Evolutionary conservation across 164 flowering plant species (phyloP).

Genomic region (Chimonanthus praecox): DNA sequence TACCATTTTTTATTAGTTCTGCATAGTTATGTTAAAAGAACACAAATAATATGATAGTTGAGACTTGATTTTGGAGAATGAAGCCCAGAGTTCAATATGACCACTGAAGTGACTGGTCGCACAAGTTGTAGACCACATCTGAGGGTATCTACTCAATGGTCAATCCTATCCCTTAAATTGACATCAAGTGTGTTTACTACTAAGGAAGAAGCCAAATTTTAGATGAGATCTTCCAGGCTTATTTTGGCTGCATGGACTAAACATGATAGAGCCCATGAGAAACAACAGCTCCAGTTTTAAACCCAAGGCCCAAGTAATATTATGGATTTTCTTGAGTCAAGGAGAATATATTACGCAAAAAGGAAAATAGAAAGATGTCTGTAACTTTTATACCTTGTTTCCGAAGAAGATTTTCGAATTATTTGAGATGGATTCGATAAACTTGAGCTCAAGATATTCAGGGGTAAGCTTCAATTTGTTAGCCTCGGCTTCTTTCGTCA

Average conservation of each 20-base stretch:
- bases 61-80: too few relatives aligned
- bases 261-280: neutral
- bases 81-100: neutral
- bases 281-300: neutral
- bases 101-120: neutral
- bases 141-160: neutral
- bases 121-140: neutral
- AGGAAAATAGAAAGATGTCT: neutral
- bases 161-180: neutral
- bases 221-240: neutral
- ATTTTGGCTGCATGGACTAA: neutral
- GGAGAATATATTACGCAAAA: neutral
- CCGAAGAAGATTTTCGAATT: conserved; percentile 92
- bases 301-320: neutral
- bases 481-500: conserved; percentile 81
- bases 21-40: neutral
- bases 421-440: conserved; percentile 78
- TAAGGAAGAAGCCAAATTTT: neutral
- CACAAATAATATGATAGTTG: neutral
- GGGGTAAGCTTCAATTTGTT: conserved; percentile 89
- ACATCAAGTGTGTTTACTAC: neutral
- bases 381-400: conserved; percentile 48
- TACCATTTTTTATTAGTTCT: neutral
- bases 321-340: neutral
- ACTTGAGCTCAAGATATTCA: conserved; percentile 73